A percentile compares a stretch with the other conserved stretches of the same genome.
These are phyloP conservation scores for Heliamphora pulchella DNA, from an alignment of 179 eudicot genomes.

Conservation along the genomic window DNA sequence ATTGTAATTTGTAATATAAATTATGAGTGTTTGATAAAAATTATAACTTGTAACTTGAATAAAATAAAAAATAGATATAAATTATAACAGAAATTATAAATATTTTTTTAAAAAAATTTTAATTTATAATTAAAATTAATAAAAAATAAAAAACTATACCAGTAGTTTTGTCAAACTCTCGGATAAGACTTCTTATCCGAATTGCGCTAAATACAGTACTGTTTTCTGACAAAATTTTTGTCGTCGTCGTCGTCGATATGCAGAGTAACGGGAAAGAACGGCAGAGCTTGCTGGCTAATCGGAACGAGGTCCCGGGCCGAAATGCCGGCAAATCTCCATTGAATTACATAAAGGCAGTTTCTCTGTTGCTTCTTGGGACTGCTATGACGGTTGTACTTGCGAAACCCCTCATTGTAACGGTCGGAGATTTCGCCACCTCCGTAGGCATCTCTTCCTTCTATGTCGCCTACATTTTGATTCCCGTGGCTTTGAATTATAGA, in stretches of 20 bases:
- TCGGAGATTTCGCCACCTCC: background rate
- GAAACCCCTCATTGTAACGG: background rate
- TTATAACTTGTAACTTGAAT: no score
- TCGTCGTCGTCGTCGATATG: background rate
- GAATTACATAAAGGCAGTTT: background rate
- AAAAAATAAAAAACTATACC: no score
- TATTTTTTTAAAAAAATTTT: no score
- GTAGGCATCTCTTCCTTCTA: background rate
- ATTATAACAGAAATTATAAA: no score
- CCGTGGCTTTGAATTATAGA: slow-evolving; percentile 6
- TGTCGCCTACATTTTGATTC: slow-evolving; percentile 1
- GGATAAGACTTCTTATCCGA: no score
- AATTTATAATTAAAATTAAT: no score
- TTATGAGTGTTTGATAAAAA: no score
- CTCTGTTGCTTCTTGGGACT: background rate
- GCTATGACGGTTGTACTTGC: background rate
- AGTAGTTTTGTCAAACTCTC: no score
- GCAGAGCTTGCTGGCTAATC: slow-evolving; percentile 13
- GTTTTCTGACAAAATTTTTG: no score
- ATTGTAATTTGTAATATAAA: no score
- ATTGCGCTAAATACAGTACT: no score
- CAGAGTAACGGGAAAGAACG: slow-evolving; percentile 12
- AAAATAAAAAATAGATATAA: no score
- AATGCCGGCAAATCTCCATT: background rate
- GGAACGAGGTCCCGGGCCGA: background rate